Base-by-base conservation (phyloP, 2,329 filamentous ascomycete species). In the Verticillium longisporum region DNA sequence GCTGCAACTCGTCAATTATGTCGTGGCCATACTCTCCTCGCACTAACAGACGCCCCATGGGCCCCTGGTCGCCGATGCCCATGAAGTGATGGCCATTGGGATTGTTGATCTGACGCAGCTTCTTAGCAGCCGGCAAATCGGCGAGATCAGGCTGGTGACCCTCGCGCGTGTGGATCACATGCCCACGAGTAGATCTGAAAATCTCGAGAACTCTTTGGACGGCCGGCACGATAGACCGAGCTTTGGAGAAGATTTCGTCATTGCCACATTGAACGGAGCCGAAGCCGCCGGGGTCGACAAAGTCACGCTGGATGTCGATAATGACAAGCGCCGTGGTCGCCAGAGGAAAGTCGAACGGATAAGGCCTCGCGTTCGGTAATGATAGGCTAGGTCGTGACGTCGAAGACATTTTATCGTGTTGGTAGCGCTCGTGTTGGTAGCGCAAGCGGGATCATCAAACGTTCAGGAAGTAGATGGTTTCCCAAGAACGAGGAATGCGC, bases 291-390 rank as follows among this genome's bases (percentile, higher is more conserved):
- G 74, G 66, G 50, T 78, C 73, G 67, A 74, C 67, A 72, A 77
- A 83, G 70, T 83, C 81, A 61, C 78, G 77, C 68, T 84, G 81
- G 74, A 84, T 80, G 70, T 85, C 82, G 66, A 84, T 79, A 61
- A 85, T 74, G 3, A 84, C 68, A 36, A 84, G 71, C 1, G 81
- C 81, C 4, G 81, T 83, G 31, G 73, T 79, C 6, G 60, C 56
- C 1, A 73, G 72, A 9, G 73, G 69, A 57, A 81, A 73, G 14
- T 69, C 68, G 59, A 68, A 74, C 14, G 67, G 66, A 61, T 72
- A 72, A 2, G 71, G 72, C 56, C 63, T 61, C 15, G 64, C 64
- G 9, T 53, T 58, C 34, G 54, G 55, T 34, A 57, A 18, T 6
- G 33, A 26, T 13, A 57, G 34, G 33, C 21, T 15, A 31, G 55